Evolutionary conservation across 768 basidiomycete genomes (phyloP), one percentile per base, ranked within the genome.

Genomic region (Mycena alexandri): DNA sequence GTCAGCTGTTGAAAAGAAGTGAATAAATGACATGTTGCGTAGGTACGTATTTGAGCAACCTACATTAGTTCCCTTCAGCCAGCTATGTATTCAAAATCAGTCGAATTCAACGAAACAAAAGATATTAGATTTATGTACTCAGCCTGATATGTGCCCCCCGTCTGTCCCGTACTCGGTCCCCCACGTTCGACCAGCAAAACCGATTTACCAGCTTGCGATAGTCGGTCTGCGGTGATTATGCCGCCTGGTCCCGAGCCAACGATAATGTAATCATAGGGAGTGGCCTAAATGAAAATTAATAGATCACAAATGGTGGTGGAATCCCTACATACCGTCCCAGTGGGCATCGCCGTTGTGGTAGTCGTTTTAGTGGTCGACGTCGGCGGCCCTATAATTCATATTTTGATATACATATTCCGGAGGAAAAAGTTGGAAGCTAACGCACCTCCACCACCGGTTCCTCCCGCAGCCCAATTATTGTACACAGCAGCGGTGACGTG

Each of bases 141-240:
- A 0, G 88, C 82, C 48, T 82, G 80, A 72, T 89, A 87, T 12
- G 76, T 85, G 19, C 89, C 89, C 16, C 89, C 89, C 19, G 88
- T 89, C 64, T 85, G 78, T 36, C 82, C 82, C 22, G 87, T 86
- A 71, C 85, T 86, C 9, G 89, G 89, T 1, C 89, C 89, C 48
- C 89, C 89, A 61, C 88, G 86, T 71, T 90, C 89, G 7, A 90
- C 77, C 1, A 90, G 80, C 17, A 90, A 76, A 2, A 90, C 88
- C 56, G 87, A 87, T 78, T 90, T 90, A 43, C 87, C 87, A 34
- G 86, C 83, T 75, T 90, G 84, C 16, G 87, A 85, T 3, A 90
- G 76, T 43, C 88, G 82, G 71, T 90, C 88, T 0, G 88, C 88
- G 29, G 83, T 79, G 69, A 90, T 80, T 54, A 90, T 78, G 43